Evolutionary conservation across 129 eudicot genomes (phyloP).

Genomic region (Artemisia argyi): DNA sequence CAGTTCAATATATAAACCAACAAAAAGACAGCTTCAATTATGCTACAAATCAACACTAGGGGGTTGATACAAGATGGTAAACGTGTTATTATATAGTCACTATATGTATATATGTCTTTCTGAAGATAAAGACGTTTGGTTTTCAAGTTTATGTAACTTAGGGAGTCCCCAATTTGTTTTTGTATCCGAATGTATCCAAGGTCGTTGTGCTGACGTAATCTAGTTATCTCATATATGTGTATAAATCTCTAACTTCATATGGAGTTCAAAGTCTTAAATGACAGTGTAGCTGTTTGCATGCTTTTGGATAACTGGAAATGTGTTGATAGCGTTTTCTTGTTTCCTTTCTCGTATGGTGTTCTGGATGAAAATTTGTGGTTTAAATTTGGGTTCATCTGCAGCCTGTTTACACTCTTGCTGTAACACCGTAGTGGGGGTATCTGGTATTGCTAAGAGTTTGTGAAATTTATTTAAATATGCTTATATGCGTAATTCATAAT

Average conservation of each 20-base stretch:
- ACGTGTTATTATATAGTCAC: slow-evolving; percentile 21
- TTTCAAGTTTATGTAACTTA: slow-evolving; percentile 30
- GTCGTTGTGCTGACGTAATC: slow-evolving; percentile 10
- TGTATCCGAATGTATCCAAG: slow-evolving; percentile 2
- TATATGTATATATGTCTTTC: slow-evolving; percentile 27
- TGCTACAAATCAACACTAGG: neutral
- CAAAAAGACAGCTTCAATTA: neutral
- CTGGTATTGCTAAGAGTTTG: no score
- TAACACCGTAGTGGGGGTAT: no score
- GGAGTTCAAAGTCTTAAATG: neutral
- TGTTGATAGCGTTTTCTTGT: neutral
- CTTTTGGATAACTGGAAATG: slow-evolving; percentile 10
- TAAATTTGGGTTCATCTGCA: no score
- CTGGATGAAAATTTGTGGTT: neutral
- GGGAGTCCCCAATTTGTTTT: slow-evolving; percentile 14
- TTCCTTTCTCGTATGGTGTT: neutral
- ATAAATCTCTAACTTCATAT: slow-evolving; percentile 20
- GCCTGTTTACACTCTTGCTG: no score
- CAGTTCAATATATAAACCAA: slow-evolving; percentile 4
- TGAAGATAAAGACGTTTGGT: slow-evolving; percentile 3
- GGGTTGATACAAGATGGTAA: neutral
- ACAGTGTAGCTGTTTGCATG: slow-evolving; percentile 26
- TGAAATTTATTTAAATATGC: no score
- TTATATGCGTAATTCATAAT: no score
- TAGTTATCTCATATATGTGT: slow-evolving; percentile 18